A percentile compares a stretch with the other conserved stretches of the same genome.
Evolutionary conservation across 1,139 yeast species (phyloP).

Genomic region (Saccharomycopsis phalli): DNA sequence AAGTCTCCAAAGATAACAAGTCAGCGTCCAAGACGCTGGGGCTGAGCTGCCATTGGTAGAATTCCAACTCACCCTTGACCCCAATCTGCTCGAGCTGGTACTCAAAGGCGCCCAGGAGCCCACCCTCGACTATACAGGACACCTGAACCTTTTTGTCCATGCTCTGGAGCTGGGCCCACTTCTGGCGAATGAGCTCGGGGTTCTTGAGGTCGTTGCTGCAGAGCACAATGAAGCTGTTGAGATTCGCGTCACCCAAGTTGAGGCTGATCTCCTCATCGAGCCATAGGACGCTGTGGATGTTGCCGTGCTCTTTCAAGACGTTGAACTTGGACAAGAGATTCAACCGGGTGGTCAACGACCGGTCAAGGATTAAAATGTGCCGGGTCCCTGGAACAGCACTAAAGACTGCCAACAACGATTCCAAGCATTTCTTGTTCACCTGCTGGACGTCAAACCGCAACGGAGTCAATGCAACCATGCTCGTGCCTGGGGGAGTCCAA

Average conservation of each 20-base stretch:
- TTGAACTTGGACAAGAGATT: conserved; percentile 56
- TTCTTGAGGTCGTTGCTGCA: conserved; percentile 22
- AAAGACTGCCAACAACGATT: conserved; percentile 10
- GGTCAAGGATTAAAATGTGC: conserved; percentile 49
- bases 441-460: conserved; percentile 11
- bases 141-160: conserved; percentile 20
- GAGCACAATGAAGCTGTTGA: conserved; percentile 22
- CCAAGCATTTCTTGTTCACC: conserved; percentile 8
- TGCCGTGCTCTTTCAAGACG: conserved; percentile 43
- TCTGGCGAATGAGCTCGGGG: conserved; percentile 17
- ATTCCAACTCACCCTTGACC: conserved; percentile 33
- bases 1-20: conserved; percentile 24
- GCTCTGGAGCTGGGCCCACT: conserved; percentile 21
- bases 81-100: conserved; percentile 23
- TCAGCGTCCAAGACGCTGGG: conserved; percentile 22
- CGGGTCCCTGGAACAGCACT: conserved; percentile 21
- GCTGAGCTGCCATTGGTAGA: conserved; percentile 24
- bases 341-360: conserved; percentile 43
- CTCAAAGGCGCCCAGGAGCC: conserved; percentile 22
- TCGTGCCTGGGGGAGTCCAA: not conserved
- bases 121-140: conserved; percentile 23
- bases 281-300: conserved; percentile 57
- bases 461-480: conserved; percentile 17
- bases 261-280: conserved; percentile 29
- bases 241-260: conserved; percentile 11